Conservation (phyloP, 208 protist species). For the Herpetomonas samuelpessoai region DNA sequence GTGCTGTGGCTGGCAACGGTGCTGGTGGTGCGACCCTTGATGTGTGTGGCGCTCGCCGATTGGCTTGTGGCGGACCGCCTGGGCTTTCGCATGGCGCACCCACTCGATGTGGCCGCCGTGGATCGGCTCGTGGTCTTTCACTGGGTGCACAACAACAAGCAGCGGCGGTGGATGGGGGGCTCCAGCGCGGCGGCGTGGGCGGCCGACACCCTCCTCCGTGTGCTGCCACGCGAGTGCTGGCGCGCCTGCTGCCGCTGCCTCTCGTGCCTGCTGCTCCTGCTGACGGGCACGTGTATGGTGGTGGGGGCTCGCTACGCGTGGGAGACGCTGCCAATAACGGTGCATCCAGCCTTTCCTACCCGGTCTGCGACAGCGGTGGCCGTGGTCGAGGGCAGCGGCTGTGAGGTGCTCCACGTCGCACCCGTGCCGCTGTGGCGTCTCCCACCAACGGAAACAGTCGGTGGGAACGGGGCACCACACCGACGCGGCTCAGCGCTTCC, state of each 20-base stretch:
- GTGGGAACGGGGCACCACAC: background rate
- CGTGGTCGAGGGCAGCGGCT: no score
- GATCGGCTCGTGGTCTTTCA: background rate
- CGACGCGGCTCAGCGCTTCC: background rate
- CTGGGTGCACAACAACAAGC: conserved; percentile 2
- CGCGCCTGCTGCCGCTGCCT: background rate
- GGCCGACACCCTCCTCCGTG: background rate
- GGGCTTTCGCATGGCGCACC: conserved; percentile 2
- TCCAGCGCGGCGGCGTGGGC: background rate
- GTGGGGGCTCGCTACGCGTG: background rate
- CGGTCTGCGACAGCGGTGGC: no score
- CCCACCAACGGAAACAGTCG: background rate
- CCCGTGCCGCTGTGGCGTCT: background rate
- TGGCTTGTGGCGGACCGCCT: conserved; percentile 1
- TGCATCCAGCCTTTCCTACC: no score
- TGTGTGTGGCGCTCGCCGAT: background rate
- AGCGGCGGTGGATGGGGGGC: background rate
- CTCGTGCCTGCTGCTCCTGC: background rate
- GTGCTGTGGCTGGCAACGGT: background rate
- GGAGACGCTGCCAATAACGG: no score
- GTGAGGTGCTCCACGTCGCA: no score
- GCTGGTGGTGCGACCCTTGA: background rate
- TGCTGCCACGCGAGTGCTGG: background rate
- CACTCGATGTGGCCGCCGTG: conserved; percentile 1
- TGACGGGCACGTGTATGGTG: background rate